These are phyloP conservation scores for Aspergillus quadrilineatus DNA, from an alignment of 2,329 filamentous ascomycete genomes.

Conservation along the genomic window DNA sequence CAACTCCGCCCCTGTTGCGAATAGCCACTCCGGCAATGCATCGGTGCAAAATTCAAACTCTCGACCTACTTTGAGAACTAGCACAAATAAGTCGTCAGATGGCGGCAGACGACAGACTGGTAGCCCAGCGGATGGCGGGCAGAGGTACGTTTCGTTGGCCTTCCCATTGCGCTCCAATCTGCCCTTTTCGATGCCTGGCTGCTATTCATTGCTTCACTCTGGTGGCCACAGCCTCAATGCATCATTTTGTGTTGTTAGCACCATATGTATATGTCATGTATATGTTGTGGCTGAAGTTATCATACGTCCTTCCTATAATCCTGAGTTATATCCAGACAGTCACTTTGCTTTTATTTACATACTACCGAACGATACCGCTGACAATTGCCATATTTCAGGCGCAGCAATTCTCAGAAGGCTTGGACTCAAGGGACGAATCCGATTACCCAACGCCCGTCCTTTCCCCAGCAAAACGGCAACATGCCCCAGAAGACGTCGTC, in stretches of 20 bases:
- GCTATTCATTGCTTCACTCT: constrained; percentile 16
- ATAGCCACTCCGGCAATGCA: constrained; percentile 39
- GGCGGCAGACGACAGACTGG: constrained; percentile 55
- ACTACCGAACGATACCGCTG: background rate
- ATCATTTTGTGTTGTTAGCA: background rate
- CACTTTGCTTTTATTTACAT: background rate
- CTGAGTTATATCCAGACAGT: background rate
- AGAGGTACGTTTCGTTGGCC: constrained; percentile 50
- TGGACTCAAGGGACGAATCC: constrained; percentile 63
- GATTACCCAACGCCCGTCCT: constrained; percentile 56
- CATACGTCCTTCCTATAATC: background rate
- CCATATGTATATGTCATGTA: background rate
- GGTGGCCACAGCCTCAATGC: constrained; percentile 1
- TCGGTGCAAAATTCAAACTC: constrained; percentile 37
- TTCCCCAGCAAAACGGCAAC: constrained; percentile 56
- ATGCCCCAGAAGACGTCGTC: constrained; percentile 44
- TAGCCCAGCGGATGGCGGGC: constrained; percentile 55
- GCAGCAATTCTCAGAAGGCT: constrained; percentile 57
- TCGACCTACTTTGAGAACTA: constrained; percentile 52
- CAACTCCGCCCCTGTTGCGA: constrained; percentile 38
- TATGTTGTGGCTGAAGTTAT: background rate
- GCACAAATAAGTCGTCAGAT: constrained; percentile 52
- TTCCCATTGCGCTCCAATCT: constrained; percentile 10
- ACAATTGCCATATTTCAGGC: constrained; percentile 34
- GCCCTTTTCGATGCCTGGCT: constrained; percentile 5